A percentile compares a stretch with the other conserved stretches of the same genome.
Evolutionary conservation across 768 basidiomycete genomes (phyloP).

Genomic region (Psilocybe tampanensis): DNA sequence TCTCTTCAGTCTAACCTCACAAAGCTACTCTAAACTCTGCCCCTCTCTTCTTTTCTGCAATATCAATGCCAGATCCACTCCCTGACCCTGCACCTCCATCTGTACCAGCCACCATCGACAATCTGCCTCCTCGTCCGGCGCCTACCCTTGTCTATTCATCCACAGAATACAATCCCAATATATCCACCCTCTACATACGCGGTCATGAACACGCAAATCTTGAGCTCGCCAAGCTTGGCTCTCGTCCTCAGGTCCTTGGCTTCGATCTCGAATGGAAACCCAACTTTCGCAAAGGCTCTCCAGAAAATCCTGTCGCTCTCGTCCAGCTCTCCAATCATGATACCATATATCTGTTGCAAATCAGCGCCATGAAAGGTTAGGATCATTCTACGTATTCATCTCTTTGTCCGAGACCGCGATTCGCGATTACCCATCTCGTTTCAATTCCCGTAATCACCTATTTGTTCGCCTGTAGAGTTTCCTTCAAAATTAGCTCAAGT

Average conservation of each 20-base stretch:
- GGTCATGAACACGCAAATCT: slow-evolving; percentile 33
- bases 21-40: background rate
- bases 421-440: slow-evolving; percentile 1
- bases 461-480: slow-evolving; percentile 42
- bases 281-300: slow-evolving; percentile 48
- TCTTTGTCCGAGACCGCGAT: background rate
- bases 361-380: slow-evolving; percentile 58
- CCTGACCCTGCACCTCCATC: slow-evolving; percentile 3
- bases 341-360: slow-evolving; percentile 63
- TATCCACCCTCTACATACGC: slow-evolving; percentile 36
- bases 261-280: slow-evolving; percentile 87
- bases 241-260: slow-evolving; percentile 49
- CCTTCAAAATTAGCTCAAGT: slow-evolving; percentile 52
- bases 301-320: slow-evolving; percentile 71
- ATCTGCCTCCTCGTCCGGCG: slow-evolving; percentile 25
- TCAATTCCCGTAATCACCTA: slow-evolving; percentile 6
- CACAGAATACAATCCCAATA: slow-evolving; percentile 32
- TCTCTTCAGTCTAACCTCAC: slow-evolving; percentile 1
- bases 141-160: slow-evolving; percentile 41
- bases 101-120: slow-evolving; percentile 17
- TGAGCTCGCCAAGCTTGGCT: slow-evolving; percentile 27
- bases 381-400: background rate
- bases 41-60: background rate
- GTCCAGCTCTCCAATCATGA: slow-evolving; percentile 67
- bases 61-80: background rate